Evolutionary conservation across 2,329 filamentous ascomycete species (phyloP).

Genomic region (Ceratocystis albifundus): DNA sequence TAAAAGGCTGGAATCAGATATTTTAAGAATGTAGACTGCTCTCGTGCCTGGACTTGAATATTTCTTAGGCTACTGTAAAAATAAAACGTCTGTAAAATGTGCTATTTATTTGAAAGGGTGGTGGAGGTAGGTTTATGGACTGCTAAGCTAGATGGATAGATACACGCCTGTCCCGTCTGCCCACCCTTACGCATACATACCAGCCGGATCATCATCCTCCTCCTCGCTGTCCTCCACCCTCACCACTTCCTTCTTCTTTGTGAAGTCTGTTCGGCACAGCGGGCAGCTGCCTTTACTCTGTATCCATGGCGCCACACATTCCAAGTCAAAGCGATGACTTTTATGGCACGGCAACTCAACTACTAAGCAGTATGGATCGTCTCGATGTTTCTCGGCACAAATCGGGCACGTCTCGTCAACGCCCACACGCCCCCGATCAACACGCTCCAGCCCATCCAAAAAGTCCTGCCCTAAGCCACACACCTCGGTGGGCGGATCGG

Average conservation of each 20-base stretch:
- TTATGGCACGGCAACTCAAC: constrained; percentile 52
- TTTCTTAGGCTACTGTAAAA: too few relatives aligned
- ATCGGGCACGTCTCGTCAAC: constrained; percentile 48
- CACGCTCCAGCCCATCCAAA: constrained; percentile 48
- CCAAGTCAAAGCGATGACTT: constrained; percentile 51
- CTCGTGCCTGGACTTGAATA: too few relatives aligned
- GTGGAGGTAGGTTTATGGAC: too few relatives aligned
- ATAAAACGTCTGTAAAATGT: too few relatives aligned
- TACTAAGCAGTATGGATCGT: constrained; percentile 51
- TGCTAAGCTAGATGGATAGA: background rate
- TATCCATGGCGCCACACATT: constrained; percentile 56
- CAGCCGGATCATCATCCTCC: constrained; percentile 41
- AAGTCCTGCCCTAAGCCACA: constrained; percentile 48
- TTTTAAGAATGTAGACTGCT: too few relatives aligned
- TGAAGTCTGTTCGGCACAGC: constrained; percentile 50
- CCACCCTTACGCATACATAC: constrained; percentile 34
- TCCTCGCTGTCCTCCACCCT: constrained; percentile 39
- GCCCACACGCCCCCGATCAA: constrained; percentile 40
- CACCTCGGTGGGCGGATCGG: constrained; percentile 41
- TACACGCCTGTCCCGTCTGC: background rate
- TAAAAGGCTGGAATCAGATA: constrained; percentile 8
- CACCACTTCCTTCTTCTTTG: constrained; percentile 41
- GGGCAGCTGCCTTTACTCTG: constrained; percentile 53
- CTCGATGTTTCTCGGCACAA: constrained; percentile 49
- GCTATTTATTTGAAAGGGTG: too few relatives aligned